Conservation (phyloP, 352 stramenopile species). For the Phytophthora pisi region DNA sequence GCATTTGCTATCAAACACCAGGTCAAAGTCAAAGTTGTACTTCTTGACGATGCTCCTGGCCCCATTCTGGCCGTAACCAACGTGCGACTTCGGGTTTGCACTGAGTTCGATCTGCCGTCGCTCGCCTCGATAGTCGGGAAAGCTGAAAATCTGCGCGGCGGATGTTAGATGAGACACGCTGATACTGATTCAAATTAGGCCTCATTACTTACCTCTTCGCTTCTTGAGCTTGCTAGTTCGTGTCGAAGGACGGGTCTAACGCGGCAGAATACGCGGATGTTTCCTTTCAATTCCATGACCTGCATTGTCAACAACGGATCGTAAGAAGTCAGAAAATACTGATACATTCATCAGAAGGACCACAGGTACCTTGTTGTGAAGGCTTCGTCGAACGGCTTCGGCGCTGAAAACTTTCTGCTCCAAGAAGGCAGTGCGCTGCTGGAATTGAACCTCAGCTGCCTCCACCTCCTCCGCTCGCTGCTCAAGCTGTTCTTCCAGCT, state of each 20-base stretch:
- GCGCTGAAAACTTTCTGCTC: conserved; percentile 62
- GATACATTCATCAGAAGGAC: neutral
- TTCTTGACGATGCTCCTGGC: conserved; percentile 71
- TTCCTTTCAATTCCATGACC: conserved; percentile 97
- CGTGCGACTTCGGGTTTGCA: conserved; percentile 64
- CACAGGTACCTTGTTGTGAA: conserved; percentile 81
- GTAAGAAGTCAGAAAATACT: neutral
- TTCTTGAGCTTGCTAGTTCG: conserved; percentile 51
- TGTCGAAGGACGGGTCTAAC: conserved; percentile 88
- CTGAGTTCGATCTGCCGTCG: conserved; percentile 76
- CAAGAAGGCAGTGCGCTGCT: conserved; percentile 40
- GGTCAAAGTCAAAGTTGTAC: conserved; percentile 97
- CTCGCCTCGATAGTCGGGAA: conserved; percentile 73
- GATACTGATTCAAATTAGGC: neutral
- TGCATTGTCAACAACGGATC: conserved; percentile 22
- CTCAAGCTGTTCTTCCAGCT: conserved; percentile 45
- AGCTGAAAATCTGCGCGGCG: conserved; percentile 63
- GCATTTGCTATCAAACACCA: conserved; percentile 94
- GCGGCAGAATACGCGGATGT: conserved; percentile 96
- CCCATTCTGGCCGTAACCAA: conserved; percentile 74
- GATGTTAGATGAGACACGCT: conserved; percentile 1
- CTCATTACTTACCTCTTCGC: conserved; percentile 48
- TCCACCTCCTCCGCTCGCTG: conserved; percentile 39
- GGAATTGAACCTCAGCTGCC: conserved; percentile 31
- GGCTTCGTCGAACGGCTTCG: conserved; percentile 73